These are phyloP conservation scores for Pistacia vera DNA, from an alignment of 345 rosid species.

Conservation along the genomic window DNA sequence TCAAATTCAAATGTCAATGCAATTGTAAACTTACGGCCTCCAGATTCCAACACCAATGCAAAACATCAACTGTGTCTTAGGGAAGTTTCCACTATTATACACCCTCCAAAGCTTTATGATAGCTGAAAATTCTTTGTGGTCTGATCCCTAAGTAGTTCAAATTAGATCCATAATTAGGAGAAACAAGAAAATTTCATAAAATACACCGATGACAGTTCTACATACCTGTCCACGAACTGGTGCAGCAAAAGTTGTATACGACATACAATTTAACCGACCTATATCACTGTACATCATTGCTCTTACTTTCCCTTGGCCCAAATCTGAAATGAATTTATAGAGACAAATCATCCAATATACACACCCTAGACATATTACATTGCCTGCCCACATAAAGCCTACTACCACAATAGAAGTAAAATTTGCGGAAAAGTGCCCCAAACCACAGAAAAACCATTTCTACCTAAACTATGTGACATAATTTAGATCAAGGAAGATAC, in stretches of 20 bases:
- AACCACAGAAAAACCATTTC: background rate
- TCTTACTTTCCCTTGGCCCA: constrained; percentile 98
- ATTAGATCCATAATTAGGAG: constrained; percentile 8
- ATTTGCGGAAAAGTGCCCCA: background rate
- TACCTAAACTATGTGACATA: background rate
- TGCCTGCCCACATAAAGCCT: background rate
- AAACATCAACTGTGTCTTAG: constrained; percentile 96
- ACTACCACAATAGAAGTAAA: background rate
- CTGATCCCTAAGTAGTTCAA: constrained; percentile 56
- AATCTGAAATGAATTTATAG: constrained; percentile 47
- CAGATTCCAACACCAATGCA: constrained; percentile 94
- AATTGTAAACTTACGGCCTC: constrained; percentile 74
- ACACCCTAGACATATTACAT: background rate
- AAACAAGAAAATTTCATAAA: constrained; percentile 7
- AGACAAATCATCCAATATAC: background rate
- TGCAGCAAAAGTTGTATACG: constrained; percentile 82
- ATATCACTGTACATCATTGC: constrained; percentile 86
- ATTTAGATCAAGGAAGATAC: constrained; percentile 3
- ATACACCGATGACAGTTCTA: background rate
- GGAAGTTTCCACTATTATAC: constrained; percentile 87
- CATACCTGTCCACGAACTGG: constrained; percentile 73
- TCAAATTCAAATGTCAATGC: background rate
- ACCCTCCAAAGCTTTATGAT: constrained; percentile 92
- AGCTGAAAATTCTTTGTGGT: constrained; percentile 74
- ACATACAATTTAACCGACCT: constrained; percentile 86